Percentiles rank a stretch among this genome's conserved stretches.
Conservation (phyloP, 768 basidiomycete species). For the Hygrophoropsis aurantiaca region DNA sequence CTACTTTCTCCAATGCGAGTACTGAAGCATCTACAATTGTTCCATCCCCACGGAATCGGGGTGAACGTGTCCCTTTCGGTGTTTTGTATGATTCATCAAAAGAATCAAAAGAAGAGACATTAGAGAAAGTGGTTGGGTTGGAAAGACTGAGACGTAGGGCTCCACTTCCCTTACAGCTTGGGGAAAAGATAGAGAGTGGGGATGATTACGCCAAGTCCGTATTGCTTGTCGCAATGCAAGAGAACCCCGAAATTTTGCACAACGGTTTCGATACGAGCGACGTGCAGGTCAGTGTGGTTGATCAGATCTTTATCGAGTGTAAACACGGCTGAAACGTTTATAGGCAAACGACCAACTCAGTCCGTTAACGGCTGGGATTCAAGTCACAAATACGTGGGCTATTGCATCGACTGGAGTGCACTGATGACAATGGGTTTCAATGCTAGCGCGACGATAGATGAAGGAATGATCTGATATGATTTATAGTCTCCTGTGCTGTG, state of each 20-base stretch:
- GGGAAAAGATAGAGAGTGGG: neutral
- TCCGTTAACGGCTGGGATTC: constrained; percentile 1
- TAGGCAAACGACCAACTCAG: neutral
- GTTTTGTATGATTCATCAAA: neutral
- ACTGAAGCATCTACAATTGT: constrained; percentile 6
- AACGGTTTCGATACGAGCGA: neutral
- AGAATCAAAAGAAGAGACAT: neutral
- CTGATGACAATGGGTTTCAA: no score
- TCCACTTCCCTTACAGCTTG: neutral
- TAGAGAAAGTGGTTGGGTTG: constrained; percentile 8
- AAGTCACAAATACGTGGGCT: constrained; percentile 14
- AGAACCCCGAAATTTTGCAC: constrained; percentile 1
- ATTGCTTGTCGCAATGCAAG: neutral
- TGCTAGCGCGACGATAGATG: no score
- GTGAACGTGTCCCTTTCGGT: neutral
- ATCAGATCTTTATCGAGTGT: neutral
- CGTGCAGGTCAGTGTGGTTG: neutral
- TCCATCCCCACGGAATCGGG: neutral
- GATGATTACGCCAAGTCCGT: neutral
- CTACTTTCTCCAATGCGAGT: constrained; percentile 6
- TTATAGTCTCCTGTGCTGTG: no score
- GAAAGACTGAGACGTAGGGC: constrained; percentile 8
- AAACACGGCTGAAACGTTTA: neutral
- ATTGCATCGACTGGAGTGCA: neutral
- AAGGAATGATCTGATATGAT: no score